Evolutionary conservation across 1,139 yeast genomes (phyloP), one percentile per base, ranked within the genome.

Genomic region (Yamadazyma sp.): DNA sequence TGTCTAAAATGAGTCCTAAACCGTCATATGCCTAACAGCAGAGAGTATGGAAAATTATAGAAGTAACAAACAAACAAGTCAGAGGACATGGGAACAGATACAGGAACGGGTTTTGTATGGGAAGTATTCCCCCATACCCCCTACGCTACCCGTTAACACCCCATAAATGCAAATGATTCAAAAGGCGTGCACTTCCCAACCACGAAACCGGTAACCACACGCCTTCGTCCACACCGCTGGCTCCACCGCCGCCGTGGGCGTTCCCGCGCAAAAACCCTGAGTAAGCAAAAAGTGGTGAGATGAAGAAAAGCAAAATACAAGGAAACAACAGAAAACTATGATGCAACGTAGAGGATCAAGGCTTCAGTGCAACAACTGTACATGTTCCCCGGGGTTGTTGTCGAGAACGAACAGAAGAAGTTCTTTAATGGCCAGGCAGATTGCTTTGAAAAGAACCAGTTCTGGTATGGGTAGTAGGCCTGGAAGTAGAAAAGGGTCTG

Each of bases 341-440:
- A 38, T 38, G 42, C 42, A 36, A 23, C 21, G 59, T 33, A 63
- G 67, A 56, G 62, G 67, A 8, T 51, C 64, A 10, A 62, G 77
- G 54, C 72, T 67, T 28, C 73, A 68, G 53, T 85, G 94, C 58
- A 71, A 77, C 36, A 80, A 85, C 61, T 85, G 95, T 63, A 83
- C 88, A 2, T 86, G 94, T 57, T 82, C 90, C 0, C 92, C 92
- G 7, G 95, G 95, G 6, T 64, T 84, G 37, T 61, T 85, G 37
- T 80, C 88, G 14, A 72, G 94, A 52, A 78, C 76, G 41, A 78
- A 73, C 51, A 69, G 80, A 53, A 65, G 83, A 43, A 67, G 81
- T 11, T 66, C 79, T 0, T 52, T 70, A 36, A 70, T 80, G 42
- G 73, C 78, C 38, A 70, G 70, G 59, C 67, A 76, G 63, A 67